Evolutionary conservation across 2,329 filamentous ascomycete species (phyloP).

Genomic region (Epichloe gansuensis): DNA sequence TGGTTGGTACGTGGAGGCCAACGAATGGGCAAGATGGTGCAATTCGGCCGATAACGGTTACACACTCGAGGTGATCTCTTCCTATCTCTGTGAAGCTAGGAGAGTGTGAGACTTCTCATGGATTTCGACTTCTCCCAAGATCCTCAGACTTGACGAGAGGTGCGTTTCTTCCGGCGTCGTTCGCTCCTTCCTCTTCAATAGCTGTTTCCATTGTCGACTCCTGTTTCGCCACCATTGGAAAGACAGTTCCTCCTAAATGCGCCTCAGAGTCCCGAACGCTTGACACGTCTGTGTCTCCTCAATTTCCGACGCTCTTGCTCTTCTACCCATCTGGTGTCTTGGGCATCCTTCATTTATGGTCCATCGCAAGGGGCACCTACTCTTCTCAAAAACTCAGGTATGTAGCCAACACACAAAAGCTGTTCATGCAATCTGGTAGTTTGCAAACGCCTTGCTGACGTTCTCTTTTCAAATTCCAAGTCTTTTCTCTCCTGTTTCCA

Average conservation of each 20-base stretch:
- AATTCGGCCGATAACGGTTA: neutral
- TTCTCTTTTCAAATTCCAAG: constrained; percentile 3
- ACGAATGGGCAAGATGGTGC: neutral
- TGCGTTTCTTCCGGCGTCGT: neutral
- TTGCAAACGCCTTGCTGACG: constrained; percentile 1
- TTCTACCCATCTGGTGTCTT: neutral
- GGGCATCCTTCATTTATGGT: neutral
- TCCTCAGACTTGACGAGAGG: neutral
- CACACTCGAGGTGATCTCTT: neutral
- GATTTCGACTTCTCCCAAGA: neutral
- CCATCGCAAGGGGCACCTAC: neutral
- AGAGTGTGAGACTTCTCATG: neutral
- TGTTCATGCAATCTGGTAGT: neutral
- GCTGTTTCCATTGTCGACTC: neutral
- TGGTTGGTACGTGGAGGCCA: neutral
- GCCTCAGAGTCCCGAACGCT: neutral
- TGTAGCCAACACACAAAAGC: neutral
- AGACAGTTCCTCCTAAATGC: neutral
- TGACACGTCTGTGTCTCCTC: neutral
- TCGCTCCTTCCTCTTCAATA: neutral
- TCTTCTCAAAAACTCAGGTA: constrained; percentile 2
- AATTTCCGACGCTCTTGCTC: neutral
- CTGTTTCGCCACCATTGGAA: neutral
- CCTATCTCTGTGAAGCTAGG: neutral
- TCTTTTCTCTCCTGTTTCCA: constrained; percentile 2